Percentiles rank a stretch among this genome's conserved stretches.
phyloP scores from a whole-genome alignment of 1,284 basidiomycete genomes.

The Trametes versicolor region DNA sequence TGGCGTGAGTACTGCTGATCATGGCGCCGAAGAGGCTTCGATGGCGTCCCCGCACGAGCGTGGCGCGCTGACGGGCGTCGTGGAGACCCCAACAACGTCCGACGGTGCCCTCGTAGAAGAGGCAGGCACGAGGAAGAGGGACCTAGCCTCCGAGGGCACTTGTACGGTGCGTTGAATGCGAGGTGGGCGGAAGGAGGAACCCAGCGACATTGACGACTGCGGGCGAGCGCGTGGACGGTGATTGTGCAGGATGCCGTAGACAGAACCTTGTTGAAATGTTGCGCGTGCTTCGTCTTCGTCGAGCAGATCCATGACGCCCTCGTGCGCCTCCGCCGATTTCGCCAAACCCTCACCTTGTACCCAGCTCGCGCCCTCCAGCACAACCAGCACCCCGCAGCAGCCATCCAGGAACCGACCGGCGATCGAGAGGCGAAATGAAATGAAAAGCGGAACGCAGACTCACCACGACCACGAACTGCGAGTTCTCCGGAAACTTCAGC shows the following conservation, averaged over 20 bases:
- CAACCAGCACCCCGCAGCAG: not conserved
- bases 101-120: not conserved
- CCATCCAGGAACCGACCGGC: not conserved
- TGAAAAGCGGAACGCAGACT: constrained; percentile 44
- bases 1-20: not conserved
- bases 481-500: constrained; percentile 71
- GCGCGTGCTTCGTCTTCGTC: not conserved
- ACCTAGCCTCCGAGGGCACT: not conserved
- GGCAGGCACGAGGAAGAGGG: not conserved
- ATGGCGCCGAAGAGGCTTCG: not conserved
- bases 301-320: not conserved
- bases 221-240: not conserved
- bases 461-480: constrained; percentile 80
- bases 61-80: not conserved
- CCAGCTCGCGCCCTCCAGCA: not conserved
- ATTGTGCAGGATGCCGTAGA: not conserved
- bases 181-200: not conserved
- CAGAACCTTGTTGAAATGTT: constrained; percentile 1
- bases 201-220: not conserved
- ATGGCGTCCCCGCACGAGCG: not conserved
- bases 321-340: not conserved
- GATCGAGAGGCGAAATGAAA: not conserved
- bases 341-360: not conserved
- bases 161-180: not conserved
- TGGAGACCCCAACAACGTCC: not conserved